Evolutionary conservation across 176 grass and related monocot species (phyloP).

Genomic region (Ananas comosus): DNA sequence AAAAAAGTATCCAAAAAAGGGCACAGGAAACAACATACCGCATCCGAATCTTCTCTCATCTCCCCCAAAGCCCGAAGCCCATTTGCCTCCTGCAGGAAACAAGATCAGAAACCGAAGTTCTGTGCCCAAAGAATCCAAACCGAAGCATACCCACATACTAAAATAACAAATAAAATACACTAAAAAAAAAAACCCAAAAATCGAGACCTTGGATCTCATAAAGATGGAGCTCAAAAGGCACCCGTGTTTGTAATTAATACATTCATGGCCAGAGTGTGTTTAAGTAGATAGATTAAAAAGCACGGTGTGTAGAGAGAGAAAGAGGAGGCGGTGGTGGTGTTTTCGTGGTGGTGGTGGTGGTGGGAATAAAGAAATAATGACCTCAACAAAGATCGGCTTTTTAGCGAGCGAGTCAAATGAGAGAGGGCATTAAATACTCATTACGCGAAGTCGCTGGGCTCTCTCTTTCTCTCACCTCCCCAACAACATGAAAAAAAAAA

Average conservation of each 20-base stretch:
- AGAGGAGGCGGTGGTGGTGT: background rate
- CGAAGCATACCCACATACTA: background rate
- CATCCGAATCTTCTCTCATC: background rate
- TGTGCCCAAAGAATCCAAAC: background rate
- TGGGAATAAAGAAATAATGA: background rate
- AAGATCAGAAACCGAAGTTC: background rate
- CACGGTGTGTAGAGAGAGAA: background rate
- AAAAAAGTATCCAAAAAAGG: background rate
- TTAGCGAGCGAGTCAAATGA: background rate
- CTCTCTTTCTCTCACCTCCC: background rate
- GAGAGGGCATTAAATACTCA: conserved; percentile 2
- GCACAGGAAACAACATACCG: background rate
- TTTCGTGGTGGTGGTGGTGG: background rate
- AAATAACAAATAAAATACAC: background rate
- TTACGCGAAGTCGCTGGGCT: background rate
- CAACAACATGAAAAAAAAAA: background rate
- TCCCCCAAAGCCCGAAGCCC: too few species aligned
- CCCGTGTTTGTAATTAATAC: background rate
- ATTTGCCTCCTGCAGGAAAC: background rate
- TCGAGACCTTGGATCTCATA: background rate
- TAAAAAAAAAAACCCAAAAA: background rate
- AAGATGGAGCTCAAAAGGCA: background rate
- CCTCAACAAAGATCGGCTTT: background rate
- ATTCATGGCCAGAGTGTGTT: too few species aligned
- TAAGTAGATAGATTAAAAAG: too few species aligned